phyloP scores from a whole-genome alignment of 169 alveolate species.

The Cryptosporidium sp. region DNA sequence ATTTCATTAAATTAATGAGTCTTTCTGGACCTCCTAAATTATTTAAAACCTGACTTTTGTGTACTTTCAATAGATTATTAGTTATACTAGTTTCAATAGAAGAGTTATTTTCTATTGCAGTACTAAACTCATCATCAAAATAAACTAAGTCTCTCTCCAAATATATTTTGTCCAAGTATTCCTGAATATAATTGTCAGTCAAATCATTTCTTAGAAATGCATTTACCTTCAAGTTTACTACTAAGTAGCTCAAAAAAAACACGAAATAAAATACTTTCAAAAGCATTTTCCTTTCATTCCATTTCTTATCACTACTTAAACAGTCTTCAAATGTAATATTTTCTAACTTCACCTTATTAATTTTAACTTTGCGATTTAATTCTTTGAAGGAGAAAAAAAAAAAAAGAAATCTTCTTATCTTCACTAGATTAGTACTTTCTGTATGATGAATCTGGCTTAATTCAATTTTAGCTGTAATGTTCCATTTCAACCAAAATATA shows the following conservation, averaged over 20 bases:
- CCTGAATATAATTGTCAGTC: conserved; percentile 25
- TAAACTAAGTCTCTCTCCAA: conserved; percentile 18
- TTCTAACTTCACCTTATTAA: neutral
- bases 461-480: neutral
- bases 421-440: neutral
- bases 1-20: conserved; percentile 16
- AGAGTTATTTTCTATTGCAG: neutral
- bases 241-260: neutral
- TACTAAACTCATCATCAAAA: neutral
- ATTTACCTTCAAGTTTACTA: neutral
- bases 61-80: neutral
- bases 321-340: neutral
- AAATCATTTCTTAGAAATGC: conserved; percentile 9
- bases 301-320: neutral
- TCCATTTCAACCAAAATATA: conserved; percentile 4
- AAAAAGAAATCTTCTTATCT: no score
- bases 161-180: conserved; percentile 9
- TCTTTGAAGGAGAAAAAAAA: neutral
- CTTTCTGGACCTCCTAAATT: conserved; percentile 37
- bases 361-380: neutral
- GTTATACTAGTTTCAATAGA: neutral
- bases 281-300: neutral
- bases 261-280: neutral
- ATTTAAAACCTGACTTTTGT: neutral
- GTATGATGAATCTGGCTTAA: neutral